Percentiles rank a stretch among this genome's conserved stretches.
Conservation (phyloP, 495 filamentous ascomycete species). For the Letharia columbiana region DNA sequence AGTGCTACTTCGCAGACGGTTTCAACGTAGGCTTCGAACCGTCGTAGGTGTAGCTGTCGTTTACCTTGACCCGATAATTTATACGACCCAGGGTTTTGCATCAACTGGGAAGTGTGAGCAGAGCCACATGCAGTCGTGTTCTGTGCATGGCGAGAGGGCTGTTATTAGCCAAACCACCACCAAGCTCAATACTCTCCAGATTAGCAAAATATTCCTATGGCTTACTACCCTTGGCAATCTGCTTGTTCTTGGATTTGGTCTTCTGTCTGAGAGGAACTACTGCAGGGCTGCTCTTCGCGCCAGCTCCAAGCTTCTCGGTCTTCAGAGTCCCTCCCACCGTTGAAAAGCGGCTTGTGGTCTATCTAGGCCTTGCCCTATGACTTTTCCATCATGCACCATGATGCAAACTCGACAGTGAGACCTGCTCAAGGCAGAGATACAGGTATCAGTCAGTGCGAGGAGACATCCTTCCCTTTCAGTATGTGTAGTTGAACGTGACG, state of each 20-base stretch:
- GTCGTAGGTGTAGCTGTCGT: slow-evolving; percentile 37
- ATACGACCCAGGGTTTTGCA: slow-evolving; percentile 40
- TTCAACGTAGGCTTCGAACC: slow-evolving; percentile 38
- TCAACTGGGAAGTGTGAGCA: slow-evolving; percentile 24
- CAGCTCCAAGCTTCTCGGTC: slow-evolving; percentile 32
- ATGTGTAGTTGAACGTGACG: no score
- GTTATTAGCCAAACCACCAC: slow-evolving; percentile 26
- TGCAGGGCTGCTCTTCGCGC: slow-evolving; percentile 25
- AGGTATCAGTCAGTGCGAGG: slow-evolving; percentile 32
- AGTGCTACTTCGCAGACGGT: slow-evolving; percentile 31
- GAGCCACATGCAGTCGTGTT: slow-evolving; percentile 33
- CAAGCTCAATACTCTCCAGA: background rate
- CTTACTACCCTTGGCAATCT: background rate
- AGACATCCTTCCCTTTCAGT: no score
- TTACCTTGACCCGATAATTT: slow-evolving; percentile 41
- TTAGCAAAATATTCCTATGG: background rate
- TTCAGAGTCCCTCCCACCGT: slow-evolving; percentile 41
- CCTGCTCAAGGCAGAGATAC: slow-evolving; percentile 44
- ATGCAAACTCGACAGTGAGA: slow-evolving; percentile 43
- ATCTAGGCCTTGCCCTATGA: slow-evolving; percentile 44
- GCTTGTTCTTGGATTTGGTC: slow-evolving; percentile 29
- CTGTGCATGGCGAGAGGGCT: slow-evolving; percentile 42
- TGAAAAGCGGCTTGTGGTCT: slow-evolving; percentile 39
- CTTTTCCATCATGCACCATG: slow-evolving; percentile 44
- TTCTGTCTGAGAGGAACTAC: slow-evolving; percentile 32